These are phyloP conservation scores for Pseudonitzschia pungens DNA, from an alignment of 108 stramenopile genomes.

Conservation along the genomic window DNA sequence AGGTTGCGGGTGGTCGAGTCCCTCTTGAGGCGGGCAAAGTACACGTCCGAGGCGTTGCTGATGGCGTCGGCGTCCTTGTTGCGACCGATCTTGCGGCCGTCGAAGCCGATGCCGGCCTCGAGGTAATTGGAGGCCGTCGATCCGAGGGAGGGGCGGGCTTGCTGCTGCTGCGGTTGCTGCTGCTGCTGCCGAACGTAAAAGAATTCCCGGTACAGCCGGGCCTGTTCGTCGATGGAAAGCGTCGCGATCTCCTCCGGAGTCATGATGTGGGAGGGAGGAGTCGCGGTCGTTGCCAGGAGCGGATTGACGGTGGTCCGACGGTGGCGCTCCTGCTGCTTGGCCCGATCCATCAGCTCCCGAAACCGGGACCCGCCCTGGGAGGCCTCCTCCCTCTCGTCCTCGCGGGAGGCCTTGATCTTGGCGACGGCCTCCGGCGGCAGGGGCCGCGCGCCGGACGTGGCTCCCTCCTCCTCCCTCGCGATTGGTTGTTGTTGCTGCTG, in stretches of 20 bases:
- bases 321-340: slow-evolving; percentile 14
- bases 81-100: slow-evolving; percentile 48
- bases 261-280: slow-evolving; percentile 21
- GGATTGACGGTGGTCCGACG: slow-evolving; percentile 3
- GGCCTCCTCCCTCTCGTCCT: slow-evolving; percentile 27
- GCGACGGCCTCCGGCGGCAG: not conserved
- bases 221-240: slow-evolving; percentile 45
- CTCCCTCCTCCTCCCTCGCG: not conserved
- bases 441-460: not conserved
- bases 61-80: slow-evolving; percentile 67
- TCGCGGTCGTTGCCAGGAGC: not conserved
- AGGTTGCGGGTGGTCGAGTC: slow-evolving; percentile 70
- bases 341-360: slow-evolving; percentile 35
- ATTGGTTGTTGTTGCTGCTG: not conserved
- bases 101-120: slow-evolving; percentile 11
- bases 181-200: slow-evolving; percentile 30
- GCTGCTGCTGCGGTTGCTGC: not conserved
- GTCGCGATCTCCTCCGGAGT: slow-evolving; percentile 22
- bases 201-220: slow-evolving; percentile 43
- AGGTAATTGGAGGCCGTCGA: slow-evolving; percentile 23
- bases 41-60: slow-evolving; percentile 71
- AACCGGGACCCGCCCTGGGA: slow-evolving; percentile 41
- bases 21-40: slow-evolving; percentile 80
- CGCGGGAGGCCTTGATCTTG: not conserved
- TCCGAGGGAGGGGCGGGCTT: not conserved